Base-by-base conservation (phyloP, 257 asterid genomes). In the Solanum chiquidenum region DNA sequence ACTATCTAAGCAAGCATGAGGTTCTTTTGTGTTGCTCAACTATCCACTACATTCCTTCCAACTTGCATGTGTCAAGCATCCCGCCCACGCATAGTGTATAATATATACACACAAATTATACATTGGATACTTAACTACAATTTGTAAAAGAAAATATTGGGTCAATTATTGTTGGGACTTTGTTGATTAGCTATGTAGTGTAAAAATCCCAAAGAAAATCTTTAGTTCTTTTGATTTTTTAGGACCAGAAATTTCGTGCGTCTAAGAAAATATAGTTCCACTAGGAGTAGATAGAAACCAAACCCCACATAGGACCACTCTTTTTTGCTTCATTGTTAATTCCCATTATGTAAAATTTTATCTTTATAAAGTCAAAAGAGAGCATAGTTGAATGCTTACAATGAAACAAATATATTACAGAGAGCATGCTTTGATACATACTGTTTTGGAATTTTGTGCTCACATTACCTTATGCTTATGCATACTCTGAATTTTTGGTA, bases 401-500 rank as follows among this genome's bases (percentile, higher is more conserved):
- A 79, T n/a, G 66, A 79, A 79, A 44, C 40, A 44, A 27, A 79
- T 25, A 79, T 79, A 79, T 79, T 46, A 44, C 66, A 44, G 16
- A 79, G 71, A 76, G 86, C 86, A 82, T 82, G 86, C 86, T 49
- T 82, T 82, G 86, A 82, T 82, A 82, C 69, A 82, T 82, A 82
- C 49, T 82, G 69, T 49, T 82, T 82, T 82, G 86, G 86, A 82
- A 31, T 82, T 82, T 49, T 82, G 29, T 29, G 69, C 69, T 82
- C 69, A 18, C 44, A 31, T 82, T 82, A 49, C 86, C 86, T 49
- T 82, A 40, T 44, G 40, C 27, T 14, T 44, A 77, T 44, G 40
- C 66, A 44, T 44, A 27, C 66, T 82, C 49, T 49, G 44, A 49
- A 31, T 18, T 82, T 55, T 29, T 31, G 68, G 85, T 49, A 49